Evolutionary conservation across 106 monocot species (phyloP).

Genomic region (Cymbidium sinense): DNA sequence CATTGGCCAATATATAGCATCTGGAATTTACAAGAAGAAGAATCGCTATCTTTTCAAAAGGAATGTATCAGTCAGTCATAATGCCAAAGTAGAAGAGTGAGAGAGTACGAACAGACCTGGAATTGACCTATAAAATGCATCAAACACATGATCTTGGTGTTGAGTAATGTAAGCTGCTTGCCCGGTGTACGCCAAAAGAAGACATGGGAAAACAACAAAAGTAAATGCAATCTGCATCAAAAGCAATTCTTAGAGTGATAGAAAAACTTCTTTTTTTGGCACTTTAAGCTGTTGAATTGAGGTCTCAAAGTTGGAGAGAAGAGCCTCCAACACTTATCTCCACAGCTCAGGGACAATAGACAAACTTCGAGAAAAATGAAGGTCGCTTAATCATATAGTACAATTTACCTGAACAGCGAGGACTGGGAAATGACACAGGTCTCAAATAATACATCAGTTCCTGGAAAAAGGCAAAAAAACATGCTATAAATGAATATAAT

Average conservation of each 20-base stretch:
- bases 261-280: too few species aligned
- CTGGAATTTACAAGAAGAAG: constrained; percentile 25
- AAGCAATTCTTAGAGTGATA: background rate
- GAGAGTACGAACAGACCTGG: constrained; percentile 42
- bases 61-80: constrained; percentile 9
- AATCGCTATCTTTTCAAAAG: background rate
- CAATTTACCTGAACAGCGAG: constrained; percentile 21
- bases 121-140: constrained; percentile 77
- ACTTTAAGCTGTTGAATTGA: too few species aligned
- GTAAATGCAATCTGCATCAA: constrained; percentile 48
- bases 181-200: constrained; percentile 63
- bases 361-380: background rate
- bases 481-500: background rate
- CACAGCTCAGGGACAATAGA: too few species aligned
- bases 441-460: constrained; percentile 33
- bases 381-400: background rate
- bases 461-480: constrained; percentile 9
- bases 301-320: too few species aligned
- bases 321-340: too few species aligned
- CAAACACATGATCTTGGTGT: constrained; percentile 36
- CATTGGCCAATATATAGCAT: constrained; percentile 70
- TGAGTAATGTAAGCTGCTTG: constrained; percentile 76
- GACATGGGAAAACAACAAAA: constrained; percentile 60
- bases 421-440: constrained; percentile 31
- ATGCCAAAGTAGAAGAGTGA: background rate